phyloP scores from a whole-genome alignment of 768 basidiomycete species.

The Serendipita sp. region DNA sequence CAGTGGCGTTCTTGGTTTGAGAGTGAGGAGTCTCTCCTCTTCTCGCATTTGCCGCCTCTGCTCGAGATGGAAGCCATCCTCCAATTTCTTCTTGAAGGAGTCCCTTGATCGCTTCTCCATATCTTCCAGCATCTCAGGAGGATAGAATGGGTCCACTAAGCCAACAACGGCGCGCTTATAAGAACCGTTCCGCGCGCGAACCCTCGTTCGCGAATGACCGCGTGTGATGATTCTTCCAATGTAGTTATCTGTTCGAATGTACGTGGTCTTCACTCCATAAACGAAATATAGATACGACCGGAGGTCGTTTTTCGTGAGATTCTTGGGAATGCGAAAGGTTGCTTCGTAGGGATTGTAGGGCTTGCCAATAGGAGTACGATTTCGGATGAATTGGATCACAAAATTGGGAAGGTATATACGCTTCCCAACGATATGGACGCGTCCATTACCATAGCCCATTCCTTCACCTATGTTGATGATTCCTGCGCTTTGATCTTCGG shows the following conservation, averaged over 20 bases:
- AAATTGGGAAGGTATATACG: slow-evolving; percentile 83
- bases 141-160: slow-evolving; percentile 85
- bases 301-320: slow-evolving; percentile 83
- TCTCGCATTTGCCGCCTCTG: slow-evolving; percentile 20
- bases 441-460: slow-evolving; percentile 3
- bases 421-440: slow-evolving; percentile 50
- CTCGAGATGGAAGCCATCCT: slow-evolving; percentile 41
- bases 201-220: slow-evolving; percentile 17
- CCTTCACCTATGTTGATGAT: background rate
- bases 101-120: slow-evolving; percentile 43
- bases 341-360: slow-evolving; percentile 92
- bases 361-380: slow-evolving; percentile 56
- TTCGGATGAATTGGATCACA: slow-evolving; percentile 67
- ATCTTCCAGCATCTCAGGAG: slow-evolving; percentile 67
- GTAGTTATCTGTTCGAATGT: slow-evolving; percentile 92
- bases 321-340: slow-evolving; percentile 82
- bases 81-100: slow-evolving; percentile 37
- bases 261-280: slow-evolving; percentile 83
- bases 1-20: slow-evolving; percentile 19
- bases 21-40: slow-evolving; percentile 20
- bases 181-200: slow-evolving; percentile 20
- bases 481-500: background rate
- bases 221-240: slow-evolving; percentile 35
- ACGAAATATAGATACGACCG: slow-evolving; percentile 68
- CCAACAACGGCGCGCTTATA: slow-evolving; percentile 92